Evolutionary conservation across 2,329 filamentous ascomycete genomes (phyloP).

Genomic region (Diaporthe sp.): DNA sequence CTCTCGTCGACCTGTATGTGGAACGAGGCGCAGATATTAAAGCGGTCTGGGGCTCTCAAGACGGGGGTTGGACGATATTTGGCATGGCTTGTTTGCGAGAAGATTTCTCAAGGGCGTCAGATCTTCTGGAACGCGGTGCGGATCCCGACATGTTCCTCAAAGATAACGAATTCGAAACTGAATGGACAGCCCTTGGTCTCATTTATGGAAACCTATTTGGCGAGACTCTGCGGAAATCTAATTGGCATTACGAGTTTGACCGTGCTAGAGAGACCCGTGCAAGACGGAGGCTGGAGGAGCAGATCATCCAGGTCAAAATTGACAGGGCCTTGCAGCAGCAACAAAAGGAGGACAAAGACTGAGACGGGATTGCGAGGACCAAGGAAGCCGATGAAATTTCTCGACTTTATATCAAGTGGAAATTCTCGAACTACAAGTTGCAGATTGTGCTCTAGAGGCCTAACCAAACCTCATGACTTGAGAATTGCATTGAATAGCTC

Average conservation of each 20-base stretch:
- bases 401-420: neutral
- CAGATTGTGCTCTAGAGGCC: neutral
- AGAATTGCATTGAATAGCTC: neutral
- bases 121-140: neutral
- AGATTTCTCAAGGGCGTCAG: neutral
- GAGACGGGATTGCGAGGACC: neutral
- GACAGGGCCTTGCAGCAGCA: neutral
- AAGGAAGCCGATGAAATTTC: neutral
- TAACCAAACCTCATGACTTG: neutral
- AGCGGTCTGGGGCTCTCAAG: fast-evolving
- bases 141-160: neutral
- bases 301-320: neutral
- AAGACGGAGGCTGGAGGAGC: neutral
- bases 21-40: neutral
- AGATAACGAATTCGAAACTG: fast-evolving
- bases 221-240: neutral
- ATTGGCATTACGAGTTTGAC: fast-evolving
- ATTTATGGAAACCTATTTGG: neutral
- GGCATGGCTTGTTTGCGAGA: neutral
- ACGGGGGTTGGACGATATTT: neutral
- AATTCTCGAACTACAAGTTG: neutral
- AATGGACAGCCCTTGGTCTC: neutral
- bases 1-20: neutral
- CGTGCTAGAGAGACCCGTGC: neutral
- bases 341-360: neutral